These are phyloP conservation scores for Phytophthora citricola DNA, from an alignment of 352 stramenopile genomes.

Conservation along the genomic window DNA sequence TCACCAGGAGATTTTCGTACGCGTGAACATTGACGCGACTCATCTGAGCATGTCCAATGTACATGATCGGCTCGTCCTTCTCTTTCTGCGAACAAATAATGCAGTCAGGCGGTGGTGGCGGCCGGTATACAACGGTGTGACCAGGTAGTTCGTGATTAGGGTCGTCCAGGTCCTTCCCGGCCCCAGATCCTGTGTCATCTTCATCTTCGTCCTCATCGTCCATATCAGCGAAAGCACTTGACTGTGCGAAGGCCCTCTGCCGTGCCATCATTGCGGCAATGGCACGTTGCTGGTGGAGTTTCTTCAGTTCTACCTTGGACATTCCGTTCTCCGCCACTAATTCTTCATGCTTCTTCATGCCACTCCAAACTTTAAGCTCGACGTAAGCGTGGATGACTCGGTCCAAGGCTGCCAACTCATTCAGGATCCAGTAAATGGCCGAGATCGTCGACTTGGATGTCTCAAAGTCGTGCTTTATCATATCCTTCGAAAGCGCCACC, in stretches of 20 bases:
- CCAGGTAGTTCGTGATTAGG: conserved; percentile 21
- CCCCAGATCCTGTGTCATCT: conserved; percentile 34
- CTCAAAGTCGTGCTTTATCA: conserved; percentile 80
- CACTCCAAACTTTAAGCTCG: conserved; percentile 67
- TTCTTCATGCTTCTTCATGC: conserved; percentile 70
- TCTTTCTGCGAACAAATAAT: conserved; percentile 90
- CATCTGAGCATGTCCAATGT: conserved; percentile 83
- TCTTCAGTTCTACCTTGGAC: conserved; percentile 77
- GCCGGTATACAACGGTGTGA: conserved; percentile 66
- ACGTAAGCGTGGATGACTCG: conserved; percentile 56
- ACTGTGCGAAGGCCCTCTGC: conserved; percentile 80
- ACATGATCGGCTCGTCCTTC: conserved; percentile 86
- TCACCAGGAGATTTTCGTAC: conserved; percentile 49
- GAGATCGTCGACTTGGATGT: conserved; percentile 82
- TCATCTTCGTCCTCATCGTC: conserved; percentile 71
- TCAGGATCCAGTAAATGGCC: conserved; percentile 84
- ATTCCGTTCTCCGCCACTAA: conserved; percentile 57
- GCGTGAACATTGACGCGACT: conserved; percentile 66
- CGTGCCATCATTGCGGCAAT: conserved; percentile 87
- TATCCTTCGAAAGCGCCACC: conserved; percentile 65
- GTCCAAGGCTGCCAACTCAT: conserved; percentile 65
- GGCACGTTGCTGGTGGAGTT: conserved; percentile 81
- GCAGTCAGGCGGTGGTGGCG: conserved; percentile 73
- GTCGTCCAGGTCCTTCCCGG: conserved; percentile 31
- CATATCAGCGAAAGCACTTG: conserved; percentile 73